Evolutionary conservation across 2,329 filamentous ascomycete genomes (phyloP).

Genomic region (Zasmidium cellare): DNA sequence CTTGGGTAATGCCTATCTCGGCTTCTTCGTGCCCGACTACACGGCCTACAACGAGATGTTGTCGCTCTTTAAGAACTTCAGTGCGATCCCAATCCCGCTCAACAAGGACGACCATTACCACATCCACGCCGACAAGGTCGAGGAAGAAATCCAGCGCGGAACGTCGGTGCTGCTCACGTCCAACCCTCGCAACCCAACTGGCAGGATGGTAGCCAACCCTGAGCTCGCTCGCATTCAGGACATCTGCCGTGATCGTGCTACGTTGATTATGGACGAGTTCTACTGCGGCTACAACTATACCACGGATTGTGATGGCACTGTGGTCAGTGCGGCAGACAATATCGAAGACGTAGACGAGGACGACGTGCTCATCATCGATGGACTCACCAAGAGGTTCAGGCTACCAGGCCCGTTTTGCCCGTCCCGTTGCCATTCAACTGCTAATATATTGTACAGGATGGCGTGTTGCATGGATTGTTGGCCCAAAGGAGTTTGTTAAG

Average conservation of each 20-base stretch:
- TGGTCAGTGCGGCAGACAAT: conserved; percentile 86
- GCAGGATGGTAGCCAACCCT: conserved; percentile 79
- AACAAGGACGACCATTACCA: conserved; percentile 85
- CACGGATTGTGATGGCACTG: conserved; percentile 82
- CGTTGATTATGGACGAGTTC: conserved; percentile 94
- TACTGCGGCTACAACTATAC: conserved; percentile 95
- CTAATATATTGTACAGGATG: too few species aligned
- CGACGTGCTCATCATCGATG: conserved; percentile 85
- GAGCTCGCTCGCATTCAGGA: conserved; percentile 90
- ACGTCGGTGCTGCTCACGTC: conserved; percentile 82
- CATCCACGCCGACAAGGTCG: conserved; percentile 76
- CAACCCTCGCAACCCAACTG: conserved; percentile 93
- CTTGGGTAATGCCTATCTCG: conserved; percentile 77
- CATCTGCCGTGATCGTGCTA: conserved; percentile 85
- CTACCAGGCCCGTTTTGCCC: too few species aligned
- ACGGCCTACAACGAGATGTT: conserved; percentile 98
- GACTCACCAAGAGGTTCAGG: conserved; percentile 93
- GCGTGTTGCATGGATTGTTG: conserved; percentile 67
- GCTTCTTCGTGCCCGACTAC: conserved; percentile 68
- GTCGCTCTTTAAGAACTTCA: conserved; percentile 87
- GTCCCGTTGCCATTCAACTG: too few species aligned
- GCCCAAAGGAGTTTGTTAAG: conserved; percentile 90
- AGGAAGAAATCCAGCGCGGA: conserved; percentile 55
- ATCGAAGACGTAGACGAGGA: conserved; percentile 86
- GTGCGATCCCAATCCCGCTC: conserved; percentile 81